Evolutionary conservation across 768 basidiomycete species (phyloP).

Genomic region (Sarcomyxa edulis): DNA sequence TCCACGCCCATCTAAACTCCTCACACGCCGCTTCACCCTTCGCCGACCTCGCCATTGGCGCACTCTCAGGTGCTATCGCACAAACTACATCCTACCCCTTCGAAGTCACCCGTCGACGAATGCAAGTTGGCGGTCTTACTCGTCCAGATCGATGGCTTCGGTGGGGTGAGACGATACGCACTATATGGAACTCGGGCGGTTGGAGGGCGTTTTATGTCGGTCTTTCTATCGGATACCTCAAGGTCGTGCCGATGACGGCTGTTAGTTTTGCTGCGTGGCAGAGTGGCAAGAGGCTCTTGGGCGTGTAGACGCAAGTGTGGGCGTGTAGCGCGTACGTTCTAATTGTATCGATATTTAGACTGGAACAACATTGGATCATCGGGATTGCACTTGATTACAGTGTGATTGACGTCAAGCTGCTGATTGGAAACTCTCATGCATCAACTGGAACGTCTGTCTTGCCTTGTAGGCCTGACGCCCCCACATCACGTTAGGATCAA

Average conservation of each 20-base stretch:
- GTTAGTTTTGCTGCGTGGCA: conserved; percentile 93
- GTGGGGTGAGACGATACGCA: conserved; percentile 71
- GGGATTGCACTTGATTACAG: no score
- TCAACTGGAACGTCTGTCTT: no score
- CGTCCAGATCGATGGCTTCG: conserved; percentile 72
- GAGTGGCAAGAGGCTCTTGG: conserved; percentile 54
- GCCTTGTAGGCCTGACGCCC: no score
- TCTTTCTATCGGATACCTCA: conserved; percentile 85
- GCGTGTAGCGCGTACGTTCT: no score
- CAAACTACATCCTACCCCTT: conserved; percentile 95
- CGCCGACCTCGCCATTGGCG: conserved; percentile 79
- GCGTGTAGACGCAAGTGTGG: no score
- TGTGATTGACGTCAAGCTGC: no score
- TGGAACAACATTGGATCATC: no score
- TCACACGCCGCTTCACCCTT: conserved; percentile 32
- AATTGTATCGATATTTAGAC: no score
- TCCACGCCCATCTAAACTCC: conserved; percentile 56
- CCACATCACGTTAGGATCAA: no score
- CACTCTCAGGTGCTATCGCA: conserved; percentile 75
- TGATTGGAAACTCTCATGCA: no score
- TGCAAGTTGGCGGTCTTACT: conserved; percentile 91
- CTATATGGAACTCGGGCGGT: conserved; percentile 65
- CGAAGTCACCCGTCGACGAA: conserved; percentile 84
- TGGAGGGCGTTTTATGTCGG: conserved; percentile 91
- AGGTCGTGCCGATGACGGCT: conserved; percentile 95